These are phyloP conservation scores for Salix purpurea DNA, from an alignment of 345 rosid species.

Conservation along the genomic window DNA sequence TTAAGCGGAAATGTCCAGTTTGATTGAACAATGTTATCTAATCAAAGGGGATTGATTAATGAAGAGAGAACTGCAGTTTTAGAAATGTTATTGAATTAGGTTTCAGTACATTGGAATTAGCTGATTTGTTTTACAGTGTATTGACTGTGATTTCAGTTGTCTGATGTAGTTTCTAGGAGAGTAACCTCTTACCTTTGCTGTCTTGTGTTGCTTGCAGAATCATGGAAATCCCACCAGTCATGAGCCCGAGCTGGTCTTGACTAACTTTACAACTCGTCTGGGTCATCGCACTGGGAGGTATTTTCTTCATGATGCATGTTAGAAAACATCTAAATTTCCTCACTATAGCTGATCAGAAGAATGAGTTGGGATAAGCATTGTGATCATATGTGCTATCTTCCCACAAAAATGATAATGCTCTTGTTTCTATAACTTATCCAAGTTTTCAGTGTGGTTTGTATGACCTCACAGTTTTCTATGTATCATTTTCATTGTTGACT, in stretches of 20 bases:
- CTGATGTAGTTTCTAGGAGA: background rate
- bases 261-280: slow-evolving; percentile 81
- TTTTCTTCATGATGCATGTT: slow-evolving; percentile 3
- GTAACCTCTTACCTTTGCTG: background rate
- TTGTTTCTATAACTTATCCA: background rate
- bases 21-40: background rate
- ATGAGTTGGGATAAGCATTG: background rate
- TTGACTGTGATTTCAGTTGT: background rate
- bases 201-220: slow-evolving; percentile 39
- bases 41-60: background rate
- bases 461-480: background rate
- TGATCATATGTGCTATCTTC: background rate
- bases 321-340: background rate
- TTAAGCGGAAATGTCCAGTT: background rate
- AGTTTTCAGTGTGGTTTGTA: background rate
- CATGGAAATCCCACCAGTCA: slow-evolving; percentile 96
- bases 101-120: background rate
- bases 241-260: slow-evolving; percentile 77
- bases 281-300: slow-evolving; percentile 95
- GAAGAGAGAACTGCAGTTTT: background rate
- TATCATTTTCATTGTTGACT: background rate
- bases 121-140: too few relatives aligned
- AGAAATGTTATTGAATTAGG: background rate
- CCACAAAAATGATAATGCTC: background rate
- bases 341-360: background rate